These are phyloP conservation scores for Ceratobasidium sp. DNA, from an alignment of 1,284 basidiomycete species.

Conservation along the genomic window DNA sequence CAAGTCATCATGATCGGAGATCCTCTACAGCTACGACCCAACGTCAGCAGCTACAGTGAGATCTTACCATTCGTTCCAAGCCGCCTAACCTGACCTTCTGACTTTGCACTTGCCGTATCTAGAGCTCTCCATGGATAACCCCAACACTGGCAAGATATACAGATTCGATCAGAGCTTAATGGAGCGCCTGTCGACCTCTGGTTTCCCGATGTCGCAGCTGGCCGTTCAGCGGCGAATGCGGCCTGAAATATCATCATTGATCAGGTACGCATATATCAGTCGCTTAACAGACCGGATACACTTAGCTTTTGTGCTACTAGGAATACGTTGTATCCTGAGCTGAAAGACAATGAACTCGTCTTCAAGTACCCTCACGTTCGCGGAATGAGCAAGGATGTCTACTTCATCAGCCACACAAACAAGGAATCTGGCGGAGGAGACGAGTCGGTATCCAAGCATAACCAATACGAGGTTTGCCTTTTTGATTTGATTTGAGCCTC, in stretches of 20 bases:
- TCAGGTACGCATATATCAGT: conserved; percentile 47
- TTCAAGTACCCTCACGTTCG: conserved; percentile 58
- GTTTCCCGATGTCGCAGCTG: conserved; percentile 59
- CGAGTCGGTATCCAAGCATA: conserved; percentile 67
- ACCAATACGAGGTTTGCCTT: conserved; percentile 61
- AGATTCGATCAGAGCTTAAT: conserved; percentile 67
- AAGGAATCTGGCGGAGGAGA: conserved; percentile 60
- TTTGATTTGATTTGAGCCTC: neutral
- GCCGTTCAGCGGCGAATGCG: conserved; percentile 58
- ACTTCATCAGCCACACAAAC: conserved; percentile 64
- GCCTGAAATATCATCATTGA: conserved; percentile 58
- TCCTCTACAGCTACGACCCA: conserved; percentile 71
- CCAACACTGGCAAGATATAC: conserved; percentile 54
- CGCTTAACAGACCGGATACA: neutral
- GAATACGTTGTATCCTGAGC: conserved; percentile 62
- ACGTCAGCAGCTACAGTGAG: conserved; percentile 66
- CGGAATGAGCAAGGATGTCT: conserved; percentile 64
- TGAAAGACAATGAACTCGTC: conserved; percentile 64
- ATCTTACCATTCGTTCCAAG: neutral
- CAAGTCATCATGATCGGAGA: conserved; percentile 74
- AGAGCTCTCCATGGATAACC: conserved; percentile 64
- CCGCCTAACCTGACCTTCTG: neutral
- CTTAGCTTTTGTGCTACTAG: conserved; percentile 47
- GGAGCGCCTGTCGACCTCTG: conserved; percentile 61
- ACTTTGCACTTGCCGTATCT: neutral